These are phyloP conservation scores for Aspergillus leporis DNA, from an alignment of 495 filamentous ascomycete genomes.

Conservation along the genomic window DNA sequence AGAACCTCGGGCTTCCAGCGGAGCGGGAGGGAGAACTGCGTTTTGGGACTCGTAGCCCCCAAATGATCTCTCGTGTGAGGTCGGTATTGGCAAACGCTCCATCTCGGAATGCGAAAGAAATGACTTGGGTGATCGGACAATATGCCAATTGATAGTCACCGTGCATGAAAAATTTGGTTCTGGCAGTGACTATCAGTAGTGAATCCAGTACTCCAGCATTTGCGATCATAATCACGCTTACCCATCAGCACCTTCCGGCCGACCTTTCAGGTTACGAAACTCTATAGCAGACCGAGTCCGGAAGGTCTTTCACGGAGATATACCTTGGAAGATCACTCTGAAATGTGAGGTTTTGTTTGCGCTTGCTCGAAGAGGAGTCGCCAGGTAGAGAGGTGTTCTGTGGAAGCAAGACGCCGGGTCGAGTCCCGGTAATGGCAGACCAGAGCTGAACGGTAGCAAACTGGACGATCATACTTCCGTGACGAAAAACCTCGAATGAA, in stretches of 20 bases:
- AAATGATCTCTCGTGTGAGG: constrained; percentile 31
- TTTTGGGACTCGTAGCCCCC: constrained; percentile 28
- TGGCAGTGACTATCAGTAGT: too few relatives aligned
- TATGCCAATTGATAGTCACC: constrained; percentile 34
- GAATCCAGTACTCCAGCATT: too few relatives aligned
- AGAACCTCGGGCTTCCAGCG: constrained; percentile 28
- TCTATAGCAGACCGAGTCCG: constrained; percentile 31
- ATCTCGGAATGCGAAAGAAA: constrained; percentile 32
- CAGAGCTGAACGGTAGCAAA: constrained; percentile 30
- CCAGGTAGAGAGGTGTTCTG: constrained; percentile 23
- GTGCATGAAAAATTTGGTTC: constrained; percentile 38
- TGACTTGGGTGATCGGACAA: constrained; percentile 31
- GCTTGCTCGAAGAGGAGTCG: constrained; percentile 18
- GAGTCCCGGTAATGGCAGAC: constrained; percentile 32
- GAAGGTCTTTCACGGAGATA: constrained; percentile 24
- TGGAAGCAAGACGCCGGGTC: constrained; percentile 29
- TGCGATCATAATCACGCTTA: constrained; percentile 16
- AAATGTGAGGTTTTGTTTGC: constrained; percentile 22
- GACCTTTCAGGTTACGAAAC: constrained; percentile 33
- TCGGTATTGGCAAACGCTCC: constrained; percentile 27
- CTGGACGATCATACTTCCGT: constrained; percentile 33
- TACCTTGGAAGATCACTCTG: constrained; percentile 31
- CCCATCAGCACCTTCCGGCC: constrained; percentile 26
- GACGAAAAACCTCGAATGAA: constrained; percentile 29
- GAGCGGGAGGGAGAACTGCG: constrained; percentile 24